Base-by-base conservation (phyloP, 148 eudicot genomes). In the Vaccinium macrocarpon region DNA sequence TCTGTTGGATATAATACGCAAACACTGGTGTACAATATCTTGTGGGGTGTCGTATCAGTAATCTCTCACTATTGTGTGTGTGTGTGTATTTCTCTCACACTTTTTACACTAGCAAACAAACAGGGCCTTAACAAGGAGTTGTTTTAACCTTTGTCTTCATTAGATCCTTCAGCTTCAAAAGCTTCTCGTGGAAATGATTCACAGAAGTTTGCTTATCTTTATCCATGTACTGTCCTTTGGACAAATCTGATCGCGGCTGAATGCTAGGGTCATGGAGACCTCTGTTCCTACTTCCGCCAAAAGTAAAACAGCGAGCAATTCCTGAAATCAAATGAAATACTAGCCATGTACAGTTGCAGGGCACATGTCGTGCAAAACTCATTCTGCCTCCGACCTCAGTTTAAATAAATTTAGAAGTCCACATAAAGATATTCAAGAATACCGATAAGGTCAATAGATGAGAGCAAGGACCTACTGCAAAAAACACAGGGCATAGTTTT, bases 291-390 rank as follows among this genome's bases (percentile, higher is more conserved):
- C 97, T 97, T 82, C 98, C 99, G 27, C 99, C 98, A 89, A 97
- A 97, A 50, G 99, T 97, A 86, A 97, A 97, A 90, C 99, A 97
- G 77, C 99, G 98, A 75, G 99, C 98, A 91, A 97, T 95, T 83
- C 99, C 99, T 94, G 88, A 59, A 86, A 85, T 61, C 57, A 57
- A 35, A 80, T n/a, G 25, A 79, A 8, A 84, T 21, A 29, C 12
- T 73, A 21, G 64, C 23, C 12, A 19, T 32, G 14, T 18, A 27
- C 42, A 70, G 27, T 4, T 78, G 42, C 29, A 27, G 19, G 25
- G 50, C 61, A 23, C 18, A 42, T 12, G 59, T 25, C 50, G 66
- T 38, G 52, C 25, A 49, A 38, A 81, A 85, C 8, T 11, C 48
- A 73, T 55, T 79, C 76, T 32, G 32, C 73, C 49, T 25, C 81